Conservation (phyloP, 257 asterid species). For the Misopates orontium region DNA sequence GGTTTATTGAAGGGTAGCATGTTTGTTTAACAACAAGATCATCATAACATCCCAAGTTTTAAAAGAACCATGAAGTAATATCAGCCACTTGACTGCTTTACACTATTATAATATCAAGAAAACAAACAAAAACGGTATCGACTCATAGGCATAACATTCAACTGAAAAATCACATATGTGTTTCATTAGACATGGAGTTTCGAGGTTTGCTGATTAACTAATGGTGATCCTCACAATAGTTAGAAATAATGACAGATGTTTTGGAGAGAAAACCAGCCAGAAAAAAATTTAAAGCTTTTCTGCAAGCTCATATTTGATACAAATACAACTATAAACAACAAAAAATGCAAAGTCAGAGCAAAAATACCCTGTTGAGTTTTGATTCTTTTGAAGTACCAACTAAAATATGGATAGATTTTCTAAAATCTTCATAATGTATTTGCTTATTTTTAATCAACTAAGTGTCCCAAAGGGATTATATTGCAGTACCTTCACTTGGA, state of each 20-base stretch:
- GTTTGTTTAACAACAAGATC: conserved; percentile 6
- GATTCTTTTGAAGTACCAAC: neutral
- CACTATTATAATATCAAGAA: neutral
- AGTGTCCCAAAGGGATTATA: neutral
- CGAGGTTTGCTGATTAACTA: too few relatives aligned
- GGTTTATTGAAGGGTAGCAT: conserved; percentile 9
- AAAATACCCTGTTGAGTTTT: neutral
- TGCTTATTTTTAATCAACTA: neutral
- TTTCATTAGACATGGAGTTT: too few relatives aligned
- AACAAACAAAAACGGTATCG: too few relatives aligned
- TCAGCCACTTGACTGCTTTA: neutral
- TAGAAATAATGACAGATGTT: neutral
- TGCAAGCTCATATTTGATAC: neutral
- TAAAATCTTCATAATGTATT: neutral
- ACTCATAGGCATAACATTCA: conserved; percentile 6
- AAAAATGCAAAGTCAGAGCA: neutral
- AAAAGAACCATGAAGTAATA: neutral
- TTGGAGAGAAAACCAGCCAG: neutral
- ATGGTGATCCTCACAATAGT: neutral
- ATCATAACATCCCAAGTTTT: conserved; percentile 9
- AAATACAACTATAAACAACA: too few relatives aligned
- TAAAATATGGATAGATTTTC: conserved; percentile 1
- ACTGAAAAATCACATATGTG: neutral
- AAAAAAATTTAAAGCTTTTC: too few relatives aligned
- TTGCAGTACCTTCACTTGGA: conserved; percentile 86